Base-by-base conservation (phyloP, 768 basidiomycete genomes). In the Leccinum imitatum region DNA sequence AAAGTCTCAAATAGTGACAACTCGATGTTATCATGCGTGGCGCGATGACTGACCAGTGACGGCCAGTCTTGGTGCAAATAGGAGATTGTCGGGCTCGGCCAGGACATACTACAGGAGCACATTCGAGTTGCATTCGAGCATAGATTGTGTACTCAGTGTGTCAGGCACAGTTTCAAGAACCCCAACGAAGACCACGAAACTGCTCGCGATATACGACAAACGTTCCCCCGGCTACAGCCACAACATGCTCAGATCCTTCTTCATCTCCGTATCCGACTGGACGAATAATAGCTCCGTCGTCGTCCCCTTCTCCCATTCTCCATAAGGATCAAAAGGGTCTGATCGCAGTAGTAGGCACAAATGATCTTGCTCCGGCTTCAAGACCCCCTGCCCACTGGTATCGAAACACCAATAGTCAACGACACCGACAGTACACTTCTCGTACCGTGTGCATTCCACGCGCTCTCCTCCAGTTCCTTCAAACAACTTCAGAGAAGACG, bases 331-430 rank as follows among this genome's bases (percentile, higher is more conserved):
- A 23, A 67, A 67, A n/a, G 71, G 71, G 19, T 74, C 73, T 1
- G 69, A 65, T 37, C 41, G 71, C 19, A 72, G 44, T 3, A 72
- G 50, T 54, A 72, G 59, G 33, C 72, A 74, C 56, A 72, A 50
- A 55, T 74, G 71, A 35, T 74, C 66, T 48, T 70, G 70, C 53
- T 52, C 47, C 0, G 68, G 66, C 21, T 30, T 60, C 61, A 72
- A 55, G 15, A 66, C 53, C 0, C 71, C 71, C 21, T 65, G 1
- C 5, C 71, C 71, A 19, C 57, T 72, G 15, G 66, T 60, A 53
- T 74, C 71, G 55, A 74, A 72, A 31, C 71, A 74, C 72, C 72
- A 72, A 27, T 72, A 74, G 30, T 72, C 66, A 6, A 72, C 71
- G 3, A 74, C 59, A 7, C 71, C 70, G 6, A 72, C 64, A 23